phyloP scores from a whole-genome alignment of 2,329 filamentous ascomycete species.

The Lasiodiplodia gonubiensis region DNA sequence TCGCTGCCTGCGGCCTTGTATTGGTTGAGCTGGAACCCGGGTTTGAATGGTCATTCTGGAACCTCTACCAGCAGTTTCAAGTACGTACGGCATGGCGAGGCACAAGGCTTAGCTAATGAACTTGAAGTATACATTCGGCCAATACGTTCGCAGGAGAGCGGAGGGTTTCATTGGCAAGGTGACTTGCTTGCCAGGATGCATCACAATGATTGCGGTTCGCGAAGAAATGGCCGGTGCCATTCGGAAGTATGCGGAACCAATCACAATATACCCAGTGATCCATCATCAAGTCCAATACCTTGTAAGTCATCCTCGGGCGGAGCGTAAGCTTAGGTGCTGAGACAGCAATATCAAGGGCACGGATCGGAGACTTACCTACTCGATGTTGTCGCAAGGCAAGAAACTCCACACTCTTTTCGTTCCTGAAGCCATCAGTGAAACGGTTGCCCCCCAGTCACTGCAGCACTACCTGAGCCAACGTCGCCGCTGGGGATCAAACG shows the following conservation, averaged over 20 bases:
- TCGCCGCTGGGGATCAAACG: constrained; percentile 45
- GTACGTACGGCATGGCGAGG: constrained; percentile 12
- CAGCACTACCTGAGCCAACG: constrained; percentile 44
- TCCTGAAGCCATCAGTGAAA: constrained; percentile 43
- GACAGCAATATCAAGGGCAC: constrained; percentile 29
- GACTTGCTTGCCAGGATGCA: constrained; percentile 35
- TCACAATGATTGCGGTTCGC: constrained; percentile 36
- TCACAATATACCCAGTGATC: constrained; percentile 34
- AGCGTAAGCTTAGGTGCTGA: neutral
- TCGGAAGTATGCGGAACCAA: constrained; percentile 34
- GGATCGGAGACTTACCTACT: constrained; percentile 35
- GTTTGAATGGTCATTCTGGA: constrained; percentile 36
- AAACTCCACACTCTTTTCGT: constrained; percentile 40
- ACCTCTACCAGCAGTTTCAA: constrained; percentile 36
- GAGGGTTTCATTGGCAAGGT: constrained; percentile 35
- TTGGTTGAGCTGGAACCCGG: constrained; percentile 35
- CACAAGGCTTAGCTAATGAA: neutral
- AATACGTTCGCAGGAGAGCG: constrained; percentile 34
- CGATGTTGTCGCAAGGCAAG: constrained; percentile 33
- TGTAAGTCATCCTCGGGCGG: neutral
- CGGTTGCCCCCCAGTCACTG: constrained; percentile 43
- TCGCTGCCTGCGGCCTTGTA: constrained; percentile 35
- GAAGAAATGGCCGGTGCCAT: constrained; percentile 35
- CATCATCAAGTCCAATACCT: constrained; percentile 36
- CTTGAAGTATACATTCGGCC: constrained; percentile 33